phyloP scores from a whole-genome alignment of 441 rosid species.

The Syzygium malaccense region DNA sequence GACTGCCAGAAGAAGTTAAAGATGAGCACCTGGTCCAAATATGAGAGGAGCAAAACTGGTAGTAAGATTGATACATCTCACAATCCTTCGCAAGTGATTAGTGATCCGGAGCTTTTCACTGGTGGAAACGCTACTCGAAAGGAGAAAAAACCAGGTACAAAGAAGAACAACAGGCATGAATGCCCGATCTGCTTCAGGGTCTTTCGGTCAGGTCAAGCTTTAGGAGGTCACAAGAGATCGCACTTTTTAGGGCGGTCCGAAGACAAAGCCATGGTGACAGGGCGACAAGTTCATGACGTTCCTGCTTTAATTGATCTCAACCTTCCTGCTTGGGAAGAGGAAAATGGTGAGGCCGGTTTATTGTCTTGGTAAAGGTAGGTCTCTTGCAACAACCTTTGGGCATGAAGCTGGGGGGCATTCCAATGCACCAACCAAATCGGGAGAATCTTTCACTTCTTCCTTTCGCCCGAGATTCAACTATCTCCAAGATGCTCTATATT shows the following conservation, averaged over 20 bases:
- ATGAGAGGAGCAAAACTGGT: conserved; percentile 46
- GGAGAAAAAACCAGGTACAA: conserved; percentile 24
- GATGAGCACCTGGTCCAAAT: conserved; percentile 2
- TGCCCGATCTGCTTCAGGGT: conserved; percentile 82
- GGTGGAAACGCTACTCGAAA: conserved; percentile 23
- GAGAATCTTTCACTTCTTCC: conserved; percentile 8
- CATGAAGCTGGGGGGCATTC: conserved; percentile 9
- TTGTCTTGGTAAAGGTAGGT: conserved; percentile 20
- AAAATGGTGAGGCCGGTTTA: conserved; percentile 18
- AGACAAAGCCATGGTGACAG: conserved; percentile 44
- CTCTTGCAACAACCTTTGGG: not conserved
- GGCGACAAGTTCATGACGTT: conserved; percentile 29
- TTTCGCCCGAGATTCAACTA: conserved; percentile 30
- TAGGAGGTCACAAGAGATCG: conserved; percentile 94
- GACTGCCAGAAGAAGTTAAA: conserved; percentile 10
- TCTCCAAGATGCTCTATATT: not conserved
- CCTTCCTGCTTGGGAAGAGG: conserved; percentile 53
- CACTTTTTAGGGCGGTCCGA: conserved; percentile 57
- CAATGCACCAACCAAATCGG: conserved; percentile 21
- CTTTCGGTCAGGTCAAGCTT: conserved; percentile 83
- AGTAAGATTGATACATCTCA: conserved; percentile 24
- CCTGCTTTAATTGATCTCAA: conserved; percentile 56
- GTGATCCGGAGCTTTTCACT: conserved; percentile 12
- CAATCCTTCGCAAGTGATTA: conserved; percentile 16
- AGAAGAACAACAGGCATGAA: conserved; percentile 51